Conservation (phyloP, 2,329 filamentous ascomycete species). For the Triangularia verruculosa region DNA sequence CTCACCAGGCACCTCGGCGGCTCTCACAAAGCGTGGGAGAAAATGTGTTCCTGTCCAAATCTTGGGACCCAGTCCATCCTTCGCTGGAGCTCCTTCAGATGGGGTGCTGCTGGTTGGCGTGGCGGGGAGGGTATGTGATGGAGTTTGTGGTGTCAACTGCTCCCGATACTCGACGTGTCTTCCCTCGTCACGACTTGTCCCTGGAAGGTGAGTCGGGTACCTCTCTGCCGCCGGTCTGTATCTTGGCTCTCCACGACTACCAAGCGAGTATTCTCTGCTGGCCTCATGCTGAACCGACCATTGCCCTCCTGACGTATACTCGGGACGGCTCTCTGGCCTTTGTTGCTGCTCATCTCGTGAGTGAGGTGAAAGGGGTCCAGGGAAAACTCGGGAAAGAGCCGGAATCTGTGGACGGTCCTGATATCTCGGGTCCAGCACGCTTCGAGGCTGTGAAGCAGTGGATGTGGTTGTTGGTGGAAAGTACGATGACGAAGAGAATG, state of each 20-base stretch:
- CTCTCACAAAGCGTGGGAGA: conserved; percentile 61
- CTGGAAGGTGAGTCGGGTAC: conserved; percentile 36
- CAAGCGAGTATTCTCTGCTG: conserved; percentile 46
- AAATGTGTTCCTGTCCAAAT: conserved; percentile 69
- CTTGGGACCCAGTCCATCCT: conserved; percentile 63
- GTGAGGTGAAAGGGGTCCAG: conserved; percentile 46
- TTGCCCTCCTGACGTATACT: conserved; percentile 36
- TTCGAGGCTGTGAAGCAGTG: conserved; percentile 44
- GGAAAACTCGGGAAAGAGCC: conserved; percentile 35
- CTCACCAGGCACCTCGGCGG: conserved; percentile 70
- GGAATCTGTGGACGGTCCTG: conserved; percentile 42
- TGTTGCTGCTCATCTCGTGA: conserved; percentile 39
- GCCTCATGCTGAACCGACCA: conserved; percentile 42
- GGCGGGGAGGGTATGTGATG: conserved; percentile 29
- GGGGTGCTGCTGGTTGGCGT: conserved; percentile 31
- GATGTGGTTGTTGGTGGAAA: conserved; percentile 40
- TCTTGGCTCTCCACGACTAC: conserved; percentile 37
- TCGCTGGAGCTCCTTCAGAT: conserved; percentile 47
- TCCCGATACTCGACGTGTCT: conserved; percentile 27
- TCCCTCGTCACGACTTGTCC: conserved; percentile 34
- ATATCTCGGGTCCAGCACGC: conserved; percentile 45
- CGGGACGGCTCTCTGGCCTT: conserved; percentile 36
- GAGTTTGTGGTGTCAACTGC: conserved; percentile 28
- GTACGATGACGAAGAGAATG: conserved; percentile 42
- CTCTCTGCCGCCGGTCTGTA: conserved; percentile 37